Evolutionary conservation across 2,329 filamentous ascomycete genomes (phyloP).

Genomic region (Grosmannia clavigera): DNA sequence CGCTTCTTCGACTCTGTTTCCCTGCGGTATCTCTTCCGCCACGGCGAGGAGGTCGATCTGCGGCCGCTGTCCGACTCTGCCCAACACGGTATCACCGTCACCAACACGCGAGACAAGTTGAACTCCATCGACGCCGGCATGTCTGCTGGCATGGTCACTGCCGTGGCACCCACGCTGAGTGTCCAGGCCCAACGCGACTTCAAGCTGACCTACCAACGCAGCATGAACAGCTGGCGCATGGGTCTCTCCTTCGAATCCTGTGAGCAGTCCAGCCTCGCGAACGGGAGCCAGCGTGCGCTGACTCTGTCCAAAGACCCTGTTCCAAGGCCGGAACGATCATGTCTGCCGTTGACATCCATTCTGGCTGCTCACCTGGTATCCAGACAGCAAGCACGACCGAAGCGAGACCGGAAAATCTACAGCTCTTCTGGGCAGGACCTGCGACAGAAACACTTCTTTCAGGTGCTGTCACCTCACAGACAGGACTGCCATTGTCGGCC

Average conservation of each 20-base stretch:
- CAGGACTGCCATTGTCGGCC: slow-evolving; percentile 8
- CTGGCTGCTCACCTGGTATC: slow-evolving; percentile 1
- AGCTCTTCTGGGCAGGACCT: background rate
- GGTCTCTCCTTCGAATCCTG: slow-evolving; percentile 13
- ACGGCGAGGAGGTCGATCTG: slow-evolving; percentile 12
- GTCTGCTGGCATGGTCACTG: slow-evolving; percentile 3
- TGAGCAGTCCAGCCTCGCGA: background rate
- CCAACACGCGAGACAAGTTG: slow-evolving; percentile 8
- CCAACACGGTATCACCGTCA: slow-evolving; percentile 10
- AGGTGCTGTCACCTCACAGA: slow-evolving; percentile 9
- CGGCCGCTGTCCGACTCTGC: slow-evolving; percentile 12
- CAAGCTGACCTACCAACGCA: slow-evolving; percentile 15
- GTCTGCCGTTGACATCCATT: background rate
- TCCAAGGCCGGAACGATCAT: background rate
- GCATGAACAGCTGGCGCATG: slow-evolving; percentile 15
- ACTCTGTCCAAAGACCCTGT: background rate
- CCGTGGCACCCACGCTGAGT: slow-evolving; percentile 9
- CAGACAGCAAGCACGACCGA: background rate
- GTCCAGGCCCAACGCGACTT: slow-evolving; percentile 14
- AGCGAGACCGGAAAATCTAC: too few relatives aligned
- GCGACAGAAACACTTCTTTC: slow-evolving; percentile 9
- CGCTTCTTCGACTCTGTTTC: slow-evolving; percentile 15
- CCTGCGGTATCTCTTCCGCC: slow-evolving; percentile 13
- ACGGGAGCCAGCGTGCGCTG: background rate
- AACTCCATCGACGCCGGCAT: slow-evolving; percentile 10